These are phyloP conservation scores for Claviceps cyperi DNA, from an alignment of 2,329 filamentous ascomycete genomes.

Conservation along the genomic window DNA sequence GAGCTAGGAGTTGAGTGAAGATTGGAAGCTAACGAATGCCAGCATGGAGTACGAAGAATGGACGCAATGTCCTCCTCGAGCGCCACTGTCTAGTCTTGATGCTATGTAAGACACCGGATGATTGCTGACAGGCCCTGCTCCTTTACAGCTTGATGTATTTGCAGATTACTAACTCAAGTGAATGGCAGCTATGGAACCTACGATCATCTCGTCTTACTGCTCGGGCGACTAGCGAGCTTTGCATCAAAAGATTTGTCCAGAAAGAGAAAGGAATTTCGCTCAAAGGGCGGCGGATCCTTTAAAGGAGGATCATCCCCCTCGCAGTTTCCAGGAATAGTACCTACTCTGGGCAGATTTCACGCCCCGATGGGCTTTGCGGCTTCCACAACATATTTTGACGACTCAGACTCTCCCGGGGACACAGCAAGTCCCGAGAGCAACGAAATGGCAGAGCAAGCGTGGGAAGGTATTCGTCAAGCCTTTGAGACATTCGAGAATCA, in stretches of 20 bases:
- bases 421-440: constrained; percentile 49
- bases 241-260: constrained; percentile 60
- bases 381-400: constrained; percentile 28
- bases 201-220: constrained; percentile 71
- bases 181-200: constrained; percentile 64
- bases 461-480: constrained; percentile 58
- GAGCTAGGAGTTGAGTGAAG: neutral
- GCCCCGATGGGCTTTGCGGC: constrained; percentile 42
- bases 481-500: constrained; percentile 52
- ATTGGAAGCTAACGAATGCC: constrained; percentile 9
- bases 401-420: constrained; percentile 32
- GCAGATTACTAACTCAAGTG: neutral
- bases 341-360: constrained; percentile 33
- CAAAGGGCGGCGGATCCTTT: constrained; percentile 13
- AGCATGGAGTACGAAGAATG: constrained; percentile 70
- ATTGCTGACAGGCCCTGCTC: neutral
- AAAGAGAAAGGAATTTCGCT: constrained; percentile 49
- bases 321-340: constrained; percentile 43
- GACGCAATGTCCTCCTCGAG: constrained; percentile 78
- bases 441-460: constrained; percentile 59
- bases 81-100: constrained; percentile 60
- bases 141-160: neutral
- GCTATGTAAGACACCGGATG: constrained; percentile 40
- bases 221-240: constrained; percentile 70
- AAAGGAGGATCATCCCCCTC: constrained; percentile 19